Base-by-base conservation (phyloP, 2,329 filamentous ascomycete genomes). In the Colletotrichum trifolii region DNA sequence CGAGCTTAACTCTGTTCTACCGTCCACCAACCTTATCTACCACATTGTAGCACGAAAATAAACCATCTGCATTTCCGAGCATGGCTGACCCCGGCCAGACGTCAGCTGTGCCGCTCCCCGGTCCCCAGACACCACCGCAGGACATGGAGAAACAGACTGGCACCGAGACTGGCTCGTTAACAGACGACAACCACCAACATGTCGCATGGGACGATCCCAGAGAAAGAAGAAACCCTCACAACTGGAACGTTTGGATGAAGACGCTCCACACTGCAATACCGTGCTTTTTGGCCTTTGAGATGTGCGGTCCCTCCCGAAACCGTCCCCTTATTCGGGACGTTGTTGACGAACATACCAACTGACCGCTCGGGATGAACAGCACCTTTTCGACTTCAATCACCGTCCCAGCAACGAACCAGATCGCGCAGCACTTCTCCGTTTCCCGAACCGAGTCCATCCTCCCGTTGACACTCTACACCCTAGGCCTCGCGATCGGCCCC, bases 401-500 rank as follows among this genome's bases (percentile, higher is more conserved):
- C n/a, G 64, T 64, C n/a, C 67, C 65, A 5, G 56, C 64, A 3
- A 55, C 55, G 6, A 13, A 39, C 2, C 40, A 50, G 8, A 56
- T 68, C 8, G 60, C 55, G 38, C 13, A 54, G 11, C 56, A 66
- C 11, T 68, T 71, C 36, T 61, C 62, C 36, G 59, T 71, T 36
- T 66, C 63, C 11, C 52, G 60, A 15, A 68, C 64, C 1, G 56
- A 34, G 6, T 61, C 62, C 11, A 12, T 65, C 25, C 52, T 65
- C 7, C 57, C 62, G 1, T 17, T 93, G 1, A 89, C 91, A 0
- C 75, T 93, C 63, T 93, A 92, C 71, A 91, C 93, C 88, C 79
- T 93, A 4, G 79, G 84, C 64, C 90, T 93, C 89, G 86, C 86
- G 15, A 89, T 93, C 38, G 93, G 92, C 65, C 91, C 91, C 0